These are phyloP conservation scores for Basipetospora chlamydospora DNA, from an alignment of 2,329 filamentous ascomycete genomes.

Conservation along the genomic window DNA sequence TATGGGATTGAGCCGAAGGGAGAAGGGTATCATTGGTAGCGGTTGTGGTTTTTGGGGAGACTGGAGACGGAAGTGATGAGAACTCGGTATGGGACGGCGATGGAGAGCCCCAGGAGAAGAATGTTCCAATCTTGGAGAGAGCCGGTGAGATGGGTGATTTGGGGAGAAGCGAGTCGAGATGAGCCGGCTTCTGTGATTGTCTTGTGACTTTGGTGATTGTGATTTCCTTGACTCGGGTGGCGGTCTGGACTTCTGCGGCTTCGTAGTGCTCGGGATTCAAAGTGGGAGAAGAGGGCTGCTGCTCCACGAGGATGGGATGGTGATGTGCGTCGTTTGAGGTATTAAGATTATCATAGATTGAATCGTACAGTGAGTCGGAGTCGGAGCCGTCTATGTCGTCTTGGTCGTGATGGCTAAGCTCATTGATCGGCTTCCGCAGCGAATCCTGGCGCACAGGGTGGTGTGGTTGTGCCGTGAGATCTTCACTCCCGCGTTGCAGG, in stretches of 20 bases:
- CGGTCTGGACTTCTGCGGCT: background rate
- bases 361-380: conserved; percentile 7
- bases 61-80: conserved; percentile 39
- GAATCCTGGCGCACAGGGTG: background rate
- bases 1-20: conserved; percentile 1
- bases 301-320: conserved; percentile 8
- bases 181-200: background rate
- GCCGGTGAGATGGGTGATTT: conserved; percentile 34
- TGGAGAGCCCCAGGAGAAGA: conserved; percentile 37
- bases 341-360: conserved; percentile 7
- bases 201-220: background rate
- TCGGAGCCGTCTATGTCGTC: conserved; percentile 2
- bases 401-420: conserved; percentile 3
- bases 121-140: conserved; percentile 32
- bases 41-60: conserved; percentile 25
- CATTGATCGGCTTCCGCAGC: background rate
- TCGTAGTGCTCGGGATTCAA: conserved; percentile 3
- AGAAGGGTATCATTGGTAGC: conserved; percentile 17
- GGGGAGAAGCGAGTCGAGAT: background rate
- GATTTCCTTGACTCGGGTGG: background rate
- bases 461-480: background rate
- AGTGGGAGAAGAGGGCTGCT: conserved; percentile 8
- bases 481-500: background rate
- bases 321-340: conserved; percentile 8
- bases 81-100: conserved; percentile 34